These are phyloP conservation scores for Leersia perrieri DNA, from an alignment of 176 grass and related monocot genomes.

Conservation along the genomic window DNA sequence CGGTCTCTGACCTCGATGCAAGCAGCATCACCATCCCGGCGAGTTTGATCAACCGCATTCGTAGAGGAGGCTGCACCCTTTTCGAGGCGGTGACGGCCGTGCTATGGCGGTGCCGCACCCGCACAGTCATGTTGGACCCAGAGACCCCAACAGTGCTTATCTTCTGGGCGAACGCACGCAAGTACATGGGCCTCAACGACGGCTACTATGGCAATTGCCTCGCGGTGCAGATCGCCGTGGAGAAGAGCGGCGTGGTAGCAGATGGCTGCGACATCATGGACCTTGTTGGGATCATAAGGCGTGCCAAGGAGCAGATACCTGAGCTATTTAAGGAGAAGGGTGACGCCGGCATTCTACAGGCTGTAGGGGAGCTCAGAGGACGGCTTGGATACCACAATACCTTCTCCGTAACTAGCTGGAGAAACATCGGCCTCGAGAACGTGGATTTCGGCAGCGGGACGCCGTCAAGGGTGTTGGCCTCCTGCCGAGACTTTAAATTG, in stretches of 20 bases:
- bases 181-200: not conserved
- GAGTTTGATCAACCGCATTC: too few relatives aligned
- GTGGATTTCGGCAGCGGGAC: not conserved
- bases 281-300: not conserved
- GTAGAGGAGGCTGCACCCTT: too few relatives aligned
- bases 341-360: not conserved
- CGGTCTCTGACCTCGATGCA: too few relatives aligned
- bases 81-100: constrained; percentile 16
- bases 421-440: too few relatives aligned
- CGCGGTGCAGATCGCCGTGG: not conserved
- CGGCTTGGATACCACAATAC: not conserved
- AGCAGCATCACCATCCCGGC: too few relatives aligned
- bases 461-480: not conserved
- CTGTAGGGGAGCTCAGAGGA: not conserved
- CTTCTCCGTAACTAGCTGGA: not conserved
- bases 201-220: constrained; percentile 32
- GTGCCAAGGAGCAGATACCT: not conserved
- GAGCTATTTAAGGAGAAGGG: not conserved
- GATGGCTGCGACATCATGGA: not conserved
- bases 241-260: not conserved
- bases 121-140: not conserved
- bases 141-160: not conserved
- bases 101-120: constrained; percentile 12
- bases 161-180: constrained; percentile 14
- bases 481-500: too few relatives aligned